Evolutionary conservation across 352 stramenopile genomes (phyloP).

Genomic region (Phytophthora litchii): DNA sequence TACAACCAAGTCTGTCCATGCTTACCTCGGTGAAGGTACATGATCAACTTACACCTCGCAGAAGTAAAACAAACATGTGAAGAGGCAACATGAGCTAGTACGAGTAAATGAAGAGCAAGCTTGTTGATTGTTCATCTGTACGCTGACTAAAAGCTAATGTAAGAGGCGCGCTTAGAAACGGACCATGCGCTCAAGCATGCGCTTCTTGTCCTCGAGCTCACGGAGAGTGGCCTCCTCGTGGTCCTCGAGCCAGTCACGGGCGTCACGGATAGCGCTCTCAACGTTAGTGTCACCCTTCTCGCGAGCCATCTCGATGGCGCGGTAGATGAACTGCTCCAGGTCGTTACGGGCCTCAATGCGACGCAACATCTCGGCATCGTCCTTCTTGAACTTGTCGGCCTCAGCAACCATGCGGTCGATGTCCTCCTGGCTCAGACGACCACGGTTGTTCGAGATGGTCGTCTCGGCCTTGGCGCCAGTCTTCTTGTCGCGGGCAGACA

Average conservation of each 20-base stretch:
- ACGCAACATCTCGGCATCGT: constrained; percentile 70
- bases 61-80: too few relatives aligned
- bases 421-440: constrained; percentile 68
- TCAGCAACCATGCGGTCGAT: constrained; percentile 77
- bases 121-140: constrained; percentile 42
- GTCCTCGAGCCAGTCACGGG: constrained; percentile 88
- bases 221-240: constrained; percentile 90
- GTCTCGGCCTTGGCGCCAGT: constrained; percentile 68
- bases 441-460: constrained; percentile 81
- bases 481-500: constrained; percentile 89
- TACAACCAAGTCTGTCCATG: too few relatives aligned
- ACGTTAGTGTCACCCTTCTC: constrained; percentile 70
- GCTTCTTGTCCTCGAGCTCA: constrained; percentile 96
- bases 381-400: constrained; percentile 78
- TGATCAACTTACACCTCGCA: too few relatives aligned
- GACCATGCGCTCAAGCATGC: constrained; percentile 73
- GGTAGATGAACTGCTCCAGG: constrained; percentile 78
- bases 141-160: constrained; percentile 39
- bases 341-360: constrained; percentile 75
- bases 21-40: too few relatives aligned
- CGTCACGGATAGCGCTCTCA: constrained; percentile 87
- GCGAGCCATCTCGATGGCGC: constrained; percentile 65
- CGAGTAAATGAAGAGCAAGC: constrained; percentile 43
- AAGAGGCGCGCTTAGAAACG: constrained; percentile 57
- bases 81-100: constrained; percentile 4